Conservation (phyloP, 768 basidiomycete species). For the Xerocomus spinulosus region DNA sequence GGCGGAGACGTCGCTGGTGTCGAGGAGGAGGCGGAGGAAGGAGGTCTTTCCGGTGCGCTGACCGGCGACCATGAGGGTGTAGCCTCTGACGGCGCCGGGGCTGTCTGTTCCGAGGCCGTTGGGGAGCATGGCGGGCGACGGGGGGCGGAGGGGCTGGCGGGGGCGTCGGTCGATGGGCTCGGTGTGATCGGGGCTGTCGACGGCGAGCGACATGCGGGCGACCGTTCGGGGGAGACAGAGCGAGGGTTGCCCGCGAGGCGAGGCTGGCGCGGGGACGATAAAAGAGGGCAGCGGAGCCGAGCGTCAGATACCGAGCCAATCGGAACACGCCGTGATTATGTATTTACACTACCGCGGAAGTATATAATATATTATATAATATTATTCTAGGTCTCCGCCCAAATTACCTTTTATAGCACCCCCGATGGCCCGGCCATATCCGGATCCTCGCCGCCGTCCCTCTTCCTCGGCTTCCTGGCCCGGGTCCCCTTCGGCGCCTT, state of each 20-base stretch:
- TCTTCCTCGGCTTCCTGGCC: slow-evolving; percentile 37
- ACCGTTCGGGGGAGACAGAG: slow-evolving; percentile 42
- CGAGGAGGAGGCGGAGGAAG: slow-evolving; percentile 79
- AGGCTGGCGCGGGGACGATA: slow-evolving; percentile 66
- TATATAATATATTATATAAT: slow-evolving; percentile 24
- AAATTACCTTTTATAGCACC: slow-evolving; percentile 20
- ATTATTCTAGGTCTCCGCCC: slow-evolving; percentile 18
- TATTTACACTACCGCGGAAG: slow-evolving; percentile 26
- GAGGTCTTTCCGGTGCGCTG: slow-evolving; percentile 83
- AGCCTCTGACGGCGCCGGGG: slow-evolving; percentile 32
- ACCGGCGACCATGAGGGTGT: slow-evolving; percentile 79
- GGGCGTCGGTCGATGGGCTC: slow-evolving; percentile 37
- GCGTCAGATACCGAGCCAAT: slow-evolving; percentile 57
- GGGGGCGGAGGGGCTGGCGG: slow-evolving; percentile 24
- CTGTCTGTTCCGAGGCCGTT: slow-evolving; percentile 28
- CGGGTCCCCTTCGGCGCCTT: slow-evolving; percentile 63
- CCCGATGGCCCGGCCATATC: slow-evolving; percentile 27
- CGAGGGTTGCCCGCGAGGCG: slow-evolving; percentile 54
- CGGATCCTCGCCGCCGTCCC: slow-evolving; percentile 19
- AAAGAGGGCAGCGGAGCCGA: slow-evolving; percentile 45
- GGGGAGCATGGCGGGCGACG: slow-evolving; percentile 21
- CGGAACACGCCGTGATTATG: slow-evolving; percentile 38
- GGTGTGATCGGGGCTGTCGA: slow-evolving; percentile 56
- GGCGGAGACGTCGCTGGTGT: slow-evolving; percentile 67
- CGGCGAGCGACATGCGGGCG: slow-evolving; percentile 43